Percentiles rank a stretch among this genome's conserved stretches.
These are phyloP conservation scores for Tothia fuscella DNA, from an alignment of 2,329 filamentous ascomycete genomes.

Conservation along the genomic window DNA sequence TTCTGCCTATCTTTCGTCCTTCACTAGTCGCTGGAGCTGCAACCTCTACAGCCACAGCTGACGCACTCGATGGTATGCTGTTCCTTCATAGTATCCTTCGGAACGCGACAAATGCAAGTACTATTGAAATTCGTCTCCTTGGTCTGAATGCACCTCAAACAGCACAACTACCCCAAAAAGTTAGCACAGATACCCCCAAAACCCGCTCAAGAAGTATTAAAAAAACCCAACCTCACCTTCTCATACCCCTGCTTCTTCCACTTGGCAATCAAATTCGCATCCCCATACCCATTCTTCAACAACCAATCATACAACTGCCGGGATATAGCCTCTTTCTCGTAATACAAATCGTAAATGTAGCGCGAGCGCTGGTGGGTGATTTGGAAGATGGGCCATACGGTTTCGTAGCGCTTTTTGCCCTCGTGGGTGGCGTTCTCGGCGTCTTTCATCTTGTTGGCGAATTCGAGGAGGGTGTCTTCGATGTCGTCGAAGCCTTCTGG, in stretches of 20 bases:
- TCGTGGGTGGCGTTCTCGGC: slow-evolving; percentile 78
- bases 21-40: slow-evolving; percentile 72
- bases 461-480: slow-evolving; percentile 74
- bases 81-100: slow-evolving; percentile 78
- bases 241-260: slow-evolving; percentile 99
- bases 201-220: slow-evolving; percentile 1
- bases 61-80: slow-evolving; percentile 87
- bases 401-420: slow-evolving; percentile 78
- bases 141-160: slow-evolving; percentile 92
- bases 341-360: slow-evolving; percentile 97
- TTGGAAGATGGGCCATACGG: slow-evolving; percentile 94
- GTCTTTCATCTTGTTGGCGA: slow-evolving; percentile 86
- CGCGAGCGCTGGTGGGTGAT: slow-evolving; percentile 85
- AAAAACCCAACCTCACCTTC: slow-evolving; percentile 49
- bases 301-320: slow-evolving; percentile 91
- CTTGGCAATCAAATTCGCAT: slow-evolving; percentile 91
- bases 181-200: not conserved
- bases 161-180: slow-evolving; percentile 62
- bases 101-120: slow-evolving; percentile 93
- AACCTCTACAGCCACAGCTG: slow-evolving; percentile 86
- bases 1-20: too few relatives aligned
- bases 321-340: slow-evolving; percentile 91
- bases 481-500: slow-evolving; percentile 81
- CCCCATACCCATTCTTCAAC: slow-evolving; percentile 91
- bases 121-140: slow-evolving; percentile 99